A percentile compares a stretch with the other conserved stretches of the same genome.
phyloP scores from a whole-genome alignment of 495 filamentous ascomycete species.

The Penicillium salamii region DNA sequence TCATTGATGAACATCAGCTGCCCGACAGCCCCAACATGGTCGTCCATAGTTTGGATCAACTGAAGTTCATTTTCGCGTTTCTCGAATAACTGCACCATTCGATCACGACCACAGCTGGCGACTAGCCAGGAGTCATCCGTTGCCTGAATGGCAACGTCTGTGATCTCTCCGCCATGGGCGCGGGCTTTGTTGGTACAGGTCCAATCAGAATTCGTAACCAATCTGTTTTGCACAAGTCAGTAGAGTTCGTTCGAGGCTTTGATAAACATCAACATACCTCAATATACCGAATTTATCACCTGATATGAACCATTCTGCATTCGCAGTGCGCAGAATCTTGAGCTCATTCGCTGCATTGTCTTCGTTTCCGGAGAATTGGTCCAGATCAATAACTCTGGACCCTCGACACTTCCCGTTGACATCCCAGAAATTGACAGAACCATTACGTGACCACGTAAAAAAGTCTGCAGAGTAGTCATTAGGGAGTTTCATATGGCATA shows the following conservation, averaged over 20 bases:
- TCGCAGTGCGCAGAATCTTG: slow-evolving; percentile 59
- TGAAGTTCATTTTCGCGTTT: slow-evolving; percentile 51
- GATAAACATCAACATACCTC: slow-evolving; percentile 47
- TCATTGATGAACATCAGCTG: slow-evolving; percentile 60
- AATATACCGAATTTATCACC: slow-evolving; percentile 86
- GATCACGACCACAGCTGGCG: slow-evolving; percentile 80
- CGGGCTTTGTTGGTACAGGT: slow-evolving; percentile 63
- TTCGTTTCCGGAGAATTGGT: slow-evolving; percentile 55
- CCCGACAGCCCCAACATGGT: slow-evolving; percentile 70
- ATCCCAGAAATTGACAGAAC: slow-evolving; percentile 78
- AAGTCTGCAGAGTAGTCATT: slow-evolving; percentile 65
- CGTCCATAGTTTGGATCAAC: slow-evolving; percentile 72
- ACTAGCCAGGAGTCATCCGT: slow-evolving; percentile 49
- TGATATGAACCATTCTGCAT: slow-evolving; percentile 64
- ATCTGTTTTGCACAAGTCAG: slow-evolving; percentile 27
- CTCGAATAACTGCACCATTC: slow-evolving; percentile 84
- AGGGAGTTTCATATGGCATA: slow-evolving; percentile 55
- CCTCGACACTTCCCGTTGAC: slow-evolving; percentile 63
- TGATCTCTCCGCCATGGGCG: slow-evolving; percentile 84
- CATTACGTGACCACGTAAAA: slow-evolving; percentile 81
- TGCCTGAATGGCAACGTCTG: slow-evolving; percentile 65
- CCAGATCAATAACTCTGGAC: slow-evolving; percentile 64
- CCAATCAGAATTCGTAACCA: slow-evolving; percentile 46
- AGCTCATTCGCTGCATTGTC: slow-evolving; percentile 72
- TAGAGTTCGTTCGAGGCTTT: slow-evolving; percentile 5